These are phyloP conservation scores for Amauroascus verrucosus DNA, from an alignment of 2,329 filamentous ascomycete species.

Conservation along the genomic window DNA sequence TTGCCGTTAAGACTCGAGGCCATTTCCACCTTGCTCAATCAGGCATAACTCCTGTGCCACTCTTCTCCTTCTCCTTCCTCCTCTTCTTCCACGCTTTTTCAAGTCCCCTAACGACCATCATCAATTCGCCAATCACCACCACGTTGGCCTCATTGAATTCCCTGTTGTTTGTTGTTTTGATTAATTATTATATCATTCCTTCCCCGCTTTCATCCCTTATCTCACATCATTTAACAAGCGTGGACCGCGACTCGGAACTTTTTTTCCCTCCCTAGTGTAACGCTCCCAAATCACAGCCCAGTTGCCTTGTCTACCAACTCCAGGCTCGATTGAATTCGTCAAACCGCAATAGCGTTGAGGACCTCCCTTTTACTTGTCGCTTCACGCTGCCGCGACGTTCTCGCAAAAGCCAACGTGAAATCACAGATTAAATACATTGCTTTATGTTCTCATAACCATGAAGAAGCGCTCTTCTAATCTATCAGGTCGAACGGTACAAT, in stretches of 20 bases:
- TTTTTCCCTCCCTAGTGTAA: neutral
- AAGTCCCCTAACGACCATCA: too few species aligned
- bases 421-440: neutral
- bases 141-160: neutral
- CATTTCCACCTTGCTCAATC: neutral
- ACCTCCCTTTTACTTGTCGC: neutral
- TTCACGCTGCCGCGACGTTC: neutral
- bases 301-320: too few species aligned
- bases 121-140: too few species aligned
- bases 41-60: neutral
- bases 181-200: conserved; percentile 1
- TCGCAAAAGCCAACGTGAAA: neutral
- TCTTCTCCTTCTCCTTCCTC: neutral
- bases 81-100: neutral
- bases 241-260: neutral
- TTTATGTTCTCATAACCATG: conserved; percentile 7
- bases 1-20: conserved; percentile 5
- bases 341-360: too few species aligned
- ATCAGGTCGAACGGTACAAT: neutral
- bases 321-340: too few species aligned
- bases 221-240: neutral
- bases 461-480: conserved; percentile 5
- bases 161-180: neutral
- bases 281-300: neutral
- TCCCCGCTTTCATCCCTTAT: neutral